These are phyloP conservation scores for Alternaria novae-zelandiae DNA, from an alignment of 2,329 filamentous ascomycete genomes.

Conservation along the genomic window DNA sequence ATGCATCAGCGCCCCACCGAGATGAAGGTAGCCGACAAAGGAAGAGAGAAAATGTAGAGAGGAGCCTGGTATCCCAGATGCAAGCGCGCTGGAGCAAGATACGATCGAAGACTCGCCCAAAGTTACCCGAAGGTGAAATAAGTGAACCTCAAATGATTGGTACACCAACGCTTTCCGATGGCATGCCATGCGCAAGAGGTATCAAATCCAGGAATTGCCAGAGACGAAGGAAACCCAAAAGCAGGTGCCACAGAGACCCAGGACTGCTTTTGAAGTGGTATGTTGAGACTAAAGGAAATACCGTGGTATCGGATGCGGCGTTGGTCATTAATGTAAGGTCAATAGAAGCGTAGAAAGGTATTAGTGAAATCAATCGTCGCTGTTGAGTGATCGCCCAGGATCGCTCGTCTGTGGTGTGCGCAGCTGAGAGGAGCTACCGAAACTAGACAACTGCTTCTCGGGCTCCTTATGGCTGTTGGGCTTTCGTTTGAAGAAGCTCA, in stretches of 20 bases:
- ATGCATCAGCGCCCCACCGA: background rate
- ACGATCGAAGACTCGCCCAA: slow-evolving; percentile 10
- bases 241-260: slow-evolving; percentile 16
- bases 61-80: slow-evolving; percentile 5
- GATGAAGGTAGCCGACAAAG: slow-evolving; percentile 5
- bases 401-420: slow-evolving; percentile 45
- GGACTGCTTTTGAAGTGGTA: slow-evolving; percentile 28
- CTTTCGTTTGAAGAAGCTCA: slow-evolving; percentile 47
- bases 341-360: slow-evolving; percentile 9
- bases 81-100: slow-evolving; percentile 6
- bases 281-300: slow-evolving; percentile 23
- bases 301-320: slow-evolving; percentile 25
- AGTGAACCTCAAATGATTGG: slow-evolving; percentile 17
- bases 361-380: slow-evolving; percentile 38
- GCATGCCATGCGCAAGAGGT: slow-evolving; percentile 29
- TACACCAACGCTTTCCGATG: slow-evolving; percentile 25
- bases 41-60: slow-evolving; percentile 10
- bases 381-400: slow-evolving; percentile 41
- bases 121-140: slow-evolving; percentile 25
- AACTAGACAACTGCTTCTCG: slow-evolving; percentile 44
- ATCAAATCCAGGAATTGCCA: slow-evolving; percentile 23
- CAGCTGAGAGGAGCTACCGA: slow-evolving; percentile 44
- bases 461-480: slow-evolving; percentile 35
- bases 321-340: slow-evolving; percentile 22
- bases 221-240: slow-evolving; percentile 15